Conservation (phyloP, 1,284 basidiomycete genomes). For the Fistulinella staudtii region DNA sequence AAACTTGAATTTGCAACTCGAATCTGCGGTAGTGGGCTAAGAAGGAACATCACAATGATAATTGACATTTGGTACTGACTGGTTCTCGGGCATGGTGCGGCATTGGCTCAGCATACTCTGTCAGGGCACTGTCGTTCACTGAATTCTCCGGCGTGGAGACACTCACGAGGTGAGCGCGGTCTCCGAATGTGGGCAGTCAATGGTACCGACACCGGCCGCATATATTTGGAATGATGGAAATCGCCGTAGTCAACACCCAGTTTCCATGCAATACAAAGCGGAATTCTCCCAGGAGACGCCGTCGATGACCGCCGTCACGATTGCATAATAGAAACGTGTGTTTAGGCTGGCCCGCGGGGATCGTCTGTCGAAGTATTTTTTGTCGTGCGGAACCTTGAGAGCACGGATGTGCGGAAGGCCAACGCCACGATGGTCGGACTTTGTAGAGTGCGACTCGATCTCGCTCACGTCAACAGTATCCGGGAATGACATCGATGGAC, state of each 20-base stretch:
- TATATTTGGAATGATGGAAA: background rate
- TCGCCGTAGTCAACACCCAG: background rate
- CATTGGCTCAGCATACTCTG: no score
- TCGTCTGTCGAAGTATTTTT: no score
- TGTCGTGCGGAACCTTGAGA: no score
- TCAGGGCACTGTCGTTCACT: background rate
- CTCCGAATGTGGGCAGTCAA: background rate
- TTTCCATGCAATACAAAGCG: slow-evolving; percentile 1
- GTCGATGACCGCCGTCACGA: background rate
- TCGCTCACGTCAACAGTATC: background rate
- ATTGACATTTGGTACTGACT: no score
- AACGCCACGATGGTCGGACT: background rate
- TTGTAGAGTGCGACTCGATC: background rate
- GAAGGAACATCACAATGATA: background rate
- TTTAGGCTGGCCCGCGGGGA: no score
- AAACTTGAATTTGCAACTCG: background rate
- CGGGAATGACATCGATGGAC: slow-evolving; percentile 1
- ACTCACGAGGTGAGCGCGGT: background rate
- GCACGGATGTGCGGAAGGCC: background rate
- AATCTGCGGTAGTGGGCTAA: background rate
- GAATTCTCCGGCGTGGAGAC: background rate
- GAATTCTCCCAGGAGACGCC: background rate
- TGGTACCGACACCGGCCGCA: background rate
- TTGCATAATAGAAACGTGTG: no score
- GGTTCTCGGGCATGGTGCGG: no score